Evolutionary conservation across 305 asterid species (phyloP).

Genomic region (Withania somnifera): DNA sequence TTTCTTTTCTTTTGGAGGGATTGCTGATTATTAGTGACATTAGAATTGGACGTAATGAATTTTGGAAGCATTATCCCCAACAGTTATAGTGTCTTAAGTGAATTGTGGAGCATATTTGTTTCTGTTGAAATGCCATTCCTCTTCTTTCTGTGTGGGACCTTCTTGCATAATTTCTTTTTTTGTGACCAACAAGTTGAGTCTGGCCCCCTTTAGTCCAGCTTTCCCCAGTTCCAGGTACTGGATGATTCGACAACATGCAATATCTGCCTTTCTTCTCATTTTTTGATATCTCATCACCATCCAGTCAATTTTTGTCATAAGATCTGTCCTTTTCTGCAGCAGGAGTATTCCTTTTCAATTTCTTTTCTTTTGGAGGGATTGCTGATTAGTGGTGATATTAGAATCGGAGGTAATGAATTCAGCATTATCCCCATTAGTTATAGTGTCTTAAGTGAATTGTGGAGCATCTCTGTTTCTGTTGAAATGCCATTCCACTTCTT

Average conservation of each 20-base stretch:
- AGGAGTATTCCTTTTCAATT: background rate
- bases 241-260: background rate
- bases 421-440: background rate
- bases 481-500: background rate
- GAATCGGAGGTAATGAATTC: background rate
- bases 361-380: background rate
- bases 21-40: too few species aligned
- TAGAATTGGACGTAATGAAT: too few species aligned
- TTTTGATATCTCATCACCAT: background rate
- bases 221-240: background rate
- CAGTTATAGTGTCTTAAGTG: too few species aligned
- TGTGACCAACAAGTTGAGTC: background rate
- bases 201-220: background rate
- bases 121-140: too few species aligned
- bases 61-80: too few species aligned
- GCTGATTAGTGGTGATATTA: background rate
- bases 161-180: too few species aligned
- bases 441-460: background rate
- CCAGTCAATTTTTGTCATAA: background rate
- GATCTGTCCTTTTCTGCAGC: background rate
- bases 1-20: too few species aligned
- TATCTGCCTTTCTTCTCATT: background rate
- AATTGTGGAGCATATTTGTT: too few species aligned
- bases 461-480: background rate
- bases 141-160: too few species aligned